Evolutionary conservation across 208 protist species (phyloP), one percentile per base, ranked within the genome.

Genomic region (Acanthamoeba quina): DNA sequence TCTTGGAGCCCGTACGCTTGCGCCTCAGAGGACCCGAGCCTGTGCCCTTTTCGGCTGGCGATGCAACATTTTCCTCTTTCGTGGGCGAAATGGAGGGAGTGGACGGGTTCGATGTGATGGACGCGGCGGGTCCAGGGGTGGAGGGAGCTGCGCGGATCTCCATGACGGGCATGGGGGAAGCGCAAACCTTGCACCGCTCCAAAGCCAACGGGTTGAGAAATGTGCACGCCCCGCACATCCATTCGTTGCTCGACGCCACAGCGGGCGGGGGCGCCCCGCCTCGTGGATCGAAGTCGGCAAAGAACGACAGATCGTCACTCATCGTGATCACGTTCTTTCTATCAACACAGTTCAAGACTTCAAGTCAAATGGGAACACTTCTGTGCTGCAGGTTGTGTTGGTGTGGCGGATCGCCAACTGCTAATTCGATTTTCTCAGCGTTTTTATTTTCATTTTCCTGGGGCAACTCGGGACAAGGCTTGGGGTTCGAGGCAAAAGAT

Each of bases 241-340:
- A 82, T 82, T 82, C 37, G 41, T 82, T 37, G 24, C 72, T 37
- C 21, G 29, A 13, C 19, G 72, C 19, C 29, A 41, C 29, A n/a
- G 41, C 72, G 3, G 24, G 13, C 24, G 72, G 72, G 4, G 72
- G 1, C 11, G 72, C 41, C 11, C 21, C 72, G 5, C 72, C 72
- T 26, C 72, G 72, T 56, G 72, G 72, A 21, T 82, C 72, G 24
- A 82, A 82, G 37, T 82, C 41, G 44, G 72, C 72, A 82, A 82
- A 72, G 64, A 72, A 72, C 64, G 64, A 82, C 19, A 78, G 68
- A 34, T 82, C 72, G 34, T 82, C 72, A 52, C 44, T 54, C 72
- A 82, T 82, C 58, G 58, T n/a, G n/a, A 31, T 64, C 58, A 24
- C 54, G 54, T 24, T 60, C 21, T 24, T 60, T 24, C 21, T 60